Conservation (phyloP, 2,329 filamentous ascomycete species). For the Cadophora gregata region DNA sequence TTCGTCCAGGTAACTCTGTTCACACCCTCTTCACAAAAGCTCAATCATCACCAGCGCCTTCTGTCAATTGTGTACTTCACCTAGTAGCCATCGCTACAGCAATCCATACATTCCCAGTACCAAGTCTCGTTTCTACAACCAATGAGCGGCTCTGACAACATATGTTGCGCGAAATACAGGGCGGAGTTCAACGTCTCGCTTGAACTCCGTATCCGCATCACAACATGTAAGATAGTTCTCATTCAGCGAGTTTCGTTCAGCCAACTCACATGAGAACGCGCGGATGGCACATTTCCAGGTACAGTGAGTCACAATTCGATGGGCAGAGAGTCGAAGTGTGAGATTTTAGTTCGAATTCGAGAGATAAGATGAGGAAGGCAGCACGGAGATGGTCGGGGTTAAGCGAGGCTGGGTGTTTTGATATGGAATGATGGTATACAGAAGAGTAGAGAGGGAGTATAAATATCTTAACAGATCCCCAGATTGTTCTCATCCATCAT, state of each 20-base stretch:
- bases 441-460: not conserved
- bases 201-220: constrained; percentile 15
- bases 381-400: not conserved
- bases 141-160: too few species aligned
- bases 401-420: not conserved
- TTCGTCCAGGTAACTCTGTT: too few species aligned
- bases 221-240: not conserved
- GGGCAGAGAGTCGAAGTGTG: not conserved
- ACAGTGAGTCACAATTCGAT: not conserved
- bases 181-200: not conserved
- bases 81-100: too few species aligned
- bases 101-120: too few species aligned
- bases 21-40: too few species aligned
- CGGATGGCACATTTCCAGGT: not conserved
- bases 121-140: too few species aligned
- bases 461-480: constrained; percentile 1
- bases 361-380: not conserved
- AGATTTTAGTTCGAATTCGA: not conserved
- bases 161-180: not conserved
- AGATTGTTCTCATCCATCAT: not conserved
- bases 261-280: not conserved
- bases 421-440: not conserved
- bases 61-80: too few species aligned
- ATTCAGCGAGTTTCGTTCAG: too few species aligned
- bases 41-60: too few species aligned